A percentile compares a stretch with the other conserved stretches of the same genome.
Evolutionary conservation across 306 rosid species (phyloP).

Genomic region (Castanea sativa): DNA sequence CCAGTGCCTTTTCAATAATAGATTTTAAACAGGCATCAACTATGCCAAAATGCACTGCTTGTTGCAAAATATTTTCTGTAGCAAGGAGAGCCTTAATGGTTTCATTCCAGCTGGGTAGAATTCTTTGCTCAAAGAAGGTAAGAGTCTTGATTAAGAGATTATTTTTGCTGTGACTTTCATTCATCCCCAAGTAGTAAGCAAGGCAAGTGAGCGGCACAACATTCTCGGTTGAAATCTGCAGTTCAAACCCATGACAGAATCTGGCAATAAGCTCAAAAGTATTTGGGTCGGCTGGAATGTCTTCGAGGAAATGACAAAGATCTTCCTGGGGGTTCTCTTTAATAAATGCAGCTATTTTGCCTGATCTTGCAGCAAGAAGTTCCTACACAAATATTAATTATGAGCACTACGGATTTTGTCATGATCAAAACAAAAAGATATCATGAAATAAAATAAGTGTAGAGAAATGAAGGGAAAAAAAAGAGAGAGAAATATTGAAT

Average conservation of each 20-base stretch:
- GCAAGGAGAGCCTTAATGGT: conserved; percentile 41
- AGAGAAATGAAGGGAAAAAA: not conserved
- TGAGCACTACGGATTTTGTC: not conserved
- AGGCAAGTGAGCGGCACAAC: conserved; percentile 39
- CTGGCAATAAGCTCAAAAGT: conserved; percentile 42
- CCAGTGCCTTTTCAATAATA: conserved; percentile 29
- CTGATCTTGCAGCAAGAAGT: conserved; percentile 44
- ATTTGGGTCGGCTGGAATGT: conserved; percentile 29
- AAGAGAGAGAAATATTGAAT: not conserved
- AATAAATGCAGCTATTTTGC: conserved; percentile 30
- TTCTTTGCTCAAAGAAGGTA: conserved; percentile 29
- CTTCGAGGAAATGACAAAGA: conserved; percentile 27
- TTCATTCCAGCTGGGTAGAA: conserved; percentile 53
- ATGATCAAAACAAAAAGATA: not conserved
- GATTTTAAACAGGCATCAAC: conserved; percentile 43
- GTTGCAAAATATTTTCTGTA: conserved; percentile 32
- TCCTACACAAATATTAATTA: conserved; percentile 22
- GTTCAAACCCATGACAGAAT: conserved; percentile 44
- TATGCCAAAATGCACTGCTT: conserved; percentile 37
- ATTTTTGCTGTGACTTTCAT: conserved; percentile 41
- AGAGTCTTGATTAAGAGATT: conserved; percentile 34
- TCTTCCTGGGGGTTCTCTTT: conserved; percentile 22
- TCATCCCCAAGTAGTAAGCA: conserved; percentile 45
- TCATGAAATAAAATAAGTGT: not conserved
- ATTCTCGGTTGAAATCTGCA: conserved; percentile 39